A percentile compares a stretch with the other conserved stretches of the same genome.
Conservation (phyloP, 768 basidiomycete genomes). For the Boletus bicolor region DNA sequence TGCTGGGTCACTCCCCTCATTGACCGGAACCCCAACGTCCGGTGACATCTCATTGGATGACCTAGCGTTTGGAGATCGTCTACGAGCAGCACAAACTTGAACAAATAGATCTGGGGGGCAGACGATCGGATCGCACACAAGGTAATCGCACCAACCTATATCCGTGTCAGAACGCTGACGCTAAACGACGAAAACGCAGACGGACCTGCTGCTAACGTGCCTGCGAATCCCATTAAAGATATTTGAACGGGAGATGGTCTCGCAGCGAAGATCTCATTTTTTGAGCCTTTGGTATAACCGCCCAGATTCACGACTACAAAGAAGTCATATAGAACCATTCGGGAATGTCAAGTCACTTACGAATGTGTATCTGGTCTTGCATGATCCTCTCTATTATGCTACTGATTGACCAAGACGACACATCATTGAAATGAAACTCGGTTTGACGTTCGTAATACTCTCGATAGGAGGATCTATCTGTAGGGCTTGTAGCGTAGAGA, state of each 20-base stretch:
- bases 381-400: conserved; percentile 39
- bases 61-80: conserved; percentile 1
- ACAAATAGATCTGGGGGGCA: conserved; percentile 41
- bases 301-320: conserved; percentile 42
- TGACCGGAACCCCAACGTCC: conserved; percentile 33
- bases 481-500: conserved; percentile 48
- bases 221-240: conserved; percentile 50
- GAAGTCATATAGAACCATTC: not conserved
- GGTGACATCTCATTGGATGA: conserved; percentile 2
- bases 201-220: conserved; percentile 41
- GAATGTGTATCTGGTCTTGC: conserved; percentile 44
- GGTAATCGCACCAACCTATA: conserved; percentile 48
- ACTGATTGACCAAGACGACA: conserved; percentile 37
- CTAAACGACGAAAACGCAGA: not conserved
- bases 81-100: conserved; percentile 28
- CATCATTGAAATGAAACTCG: conserved; percentile 39
- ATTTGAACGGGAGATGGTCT: conserved; percentile 48
- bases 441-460: conserved; percentile 39
- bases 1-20: conserved; percentile 43
- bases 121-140: conserved; percentile 42
- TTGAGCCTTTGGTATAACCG: conserved; percentile 51
- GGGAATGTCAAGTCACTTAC: conserved; percentile 25
- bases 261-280: conserved; percentile 51
- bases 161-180: not conserved
- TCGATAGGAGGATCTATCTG: conserved; percentile 44